Percentiles rank a stretch among this genome's conserved stretches.
Conservation (phyloP, 805 yeast species). For the Starmerella bombi region DNA sequence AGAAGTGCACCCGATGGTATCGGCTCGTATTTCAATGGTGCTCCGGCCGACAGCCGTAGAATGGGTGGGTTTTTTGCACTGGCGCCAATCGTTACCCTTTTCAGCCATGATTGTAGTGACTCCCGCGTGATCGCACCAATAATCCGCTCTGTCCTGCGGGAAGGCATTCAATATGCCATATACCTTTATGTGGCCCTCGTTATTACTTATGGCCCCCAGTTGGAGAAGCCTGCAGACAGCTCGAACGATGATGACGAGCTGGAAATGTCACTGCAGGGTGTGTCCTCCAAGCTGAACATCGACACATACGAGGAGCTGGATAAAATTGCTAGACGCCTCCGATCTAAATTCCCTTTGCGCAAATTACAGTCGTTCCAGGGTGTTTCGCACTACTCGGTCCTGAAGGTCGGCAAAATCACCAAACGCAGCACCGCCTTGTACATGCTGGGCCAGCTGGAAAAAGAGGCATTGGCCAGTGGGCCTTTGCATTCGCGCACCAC, state of each 20-base stretch:
- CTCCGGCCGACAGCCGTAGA: constrained; percentile 33
- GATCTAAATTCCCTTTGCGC: constrained; percentile 18
- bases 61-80: constrained; percentile 41
- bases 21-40: constrained; percentile 8
- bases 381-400: constrained; percentile 28
- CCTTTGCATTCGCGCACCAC: background rate
- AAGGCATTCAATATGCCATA: constrained; percentile 41
- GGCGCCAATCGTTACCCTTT: constrained; percentile 65
- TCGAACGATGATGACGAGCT: constrained; percentile 31
- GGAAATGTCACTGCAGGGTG: constrained; percentile 31
- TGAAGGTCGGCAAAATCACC: constrained; percentile 21
- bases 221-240: background rate
- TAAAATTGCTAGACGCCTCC: constrained; percentile 13
- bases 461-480: background rate
- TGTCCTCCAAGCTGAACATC: constrained; percentile 17
- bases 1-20: constrained; percentile 32
- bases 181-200: constrained; percentile 45
- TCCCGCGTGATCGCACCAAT: constrained; percentile 40
- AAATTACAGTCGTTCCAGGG: constrained; percentile 18
- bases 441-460: constrained; percentile 13
- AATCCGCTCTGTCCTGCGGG: constrained; percentile 56
- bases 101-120: constrained; percentile 53
- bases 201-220: constrained; percentile 5
- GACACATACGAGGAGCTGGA: constrained; percentile 17
- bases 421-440: constrained; percentile 12